Evolutionary conservation across 2,329 filamentous ascomycete species (phyloP).

Genomic region (Clarireedia homoeocarpa): DNA sequence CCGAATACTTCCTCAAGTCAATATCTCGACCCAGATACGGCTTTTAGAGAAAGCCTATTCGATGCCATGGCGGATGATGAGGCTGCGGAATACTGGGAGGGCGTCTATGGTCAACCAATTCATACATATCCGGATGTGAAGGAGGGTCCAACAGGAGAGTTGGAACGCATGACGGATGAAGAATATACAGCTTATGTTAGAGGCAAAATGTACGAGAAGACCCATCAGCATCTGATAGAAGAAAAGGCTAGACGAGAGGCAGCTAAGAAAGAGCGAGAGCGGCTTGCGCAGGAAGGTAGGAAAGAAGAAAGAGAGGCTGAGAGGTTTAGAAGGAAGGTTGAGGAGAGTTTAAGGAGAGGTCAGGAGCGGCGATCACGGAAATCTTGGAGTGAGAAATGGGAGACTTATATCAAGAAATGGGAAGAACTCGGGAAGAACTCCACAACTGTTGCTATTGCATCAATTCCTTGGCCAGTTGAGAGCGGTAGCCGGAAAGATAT

Average conservation of each 20-base stretch:
- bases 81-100: slow-evolving; percentile 89
- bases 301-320: slow-evolving; percentile 33
- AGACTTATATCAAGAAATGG: slow-evolving; percentile 59
- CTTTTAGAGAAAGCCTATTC: slow-evolving; percentile 90
- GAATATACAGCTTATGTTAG: slow-evolving; percentile 85
- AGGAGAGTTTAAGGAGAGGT: slow-evolving; percentile 59
- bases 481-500: slow-evolving; percentile 50
- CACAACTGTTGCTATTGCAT: slow-evolving; percentile 38
- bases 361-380: slow-evolving; percentile 47
- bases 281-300: slow-evolving; percentile 31
- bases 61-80: slow-evolving; percentile 97
- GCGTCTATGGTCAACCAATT: slow-evolving; percentile 92
- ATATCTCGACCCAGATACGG: slow-evolving; percentile 56
- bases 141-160: slow-evolving; percentile 40
- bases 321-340: slow-evolving; percentile 55
- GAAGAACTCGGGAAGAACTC: slow-evolving; percentile 36
- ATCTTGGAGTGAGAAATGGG: slow-evolving; percentile 54
- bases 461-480: slow-evolving; percentile 57
- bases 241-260: slow-evolving; percentile 58
- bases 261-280: slow-evolving; percentile 42
- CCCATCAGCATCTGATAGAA: slow-evolving; percentile 73
- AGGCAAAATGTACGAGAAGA: slow-evolving; percentile 91
- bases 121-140: slow-evolving; percentile 59
- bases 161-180: slow-evolving; percentile 87
- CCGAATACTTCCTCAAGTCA: slow-evolving; percentile 31